Percentiles rank a stretch among this genome's conserved stretches.
Conservation (phyloP, 345 rosid genomes). For the Lepidium didymum region DNA sequence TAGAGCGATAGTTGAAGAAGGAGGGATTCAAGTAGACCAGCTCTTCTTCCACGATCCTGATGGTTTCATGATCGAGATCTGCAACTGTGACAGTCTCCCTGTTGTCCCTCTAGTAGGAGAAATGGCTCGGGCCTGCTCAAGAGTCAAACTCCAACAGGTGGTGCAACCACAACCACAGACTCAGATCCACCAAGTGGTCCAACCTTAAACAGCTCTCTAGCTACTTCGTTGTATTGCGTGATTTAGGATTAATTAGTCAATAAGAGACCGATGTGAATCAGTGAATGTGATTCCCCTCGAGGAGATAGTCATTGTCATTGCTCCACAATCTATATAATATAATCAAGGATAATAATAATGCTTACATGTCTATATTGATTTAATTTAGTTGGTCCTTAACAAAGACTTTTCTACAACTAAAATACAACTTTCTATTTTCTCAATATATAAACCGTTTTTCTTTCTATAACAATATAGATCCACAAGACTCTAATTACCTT, state of each 20-base stretch:
- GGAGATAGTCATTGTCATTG: conserved; percentile 9
- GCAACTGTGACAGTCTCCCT: conserved; percentile 69
- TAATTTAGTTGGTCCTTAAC: neutral
- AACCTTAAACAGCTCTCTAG: neutral
- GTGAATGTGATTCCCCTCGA: conserved; percentile 10
- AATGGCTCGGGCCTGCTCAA: conserved; percentile 35
- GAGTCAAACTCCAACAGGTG: conserved; percentile 21
- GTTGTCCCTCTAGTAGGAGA: conserved; percentile 48
- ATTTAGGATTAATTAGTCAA: neutral
- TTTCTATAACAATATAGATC: too few relatives aligned
- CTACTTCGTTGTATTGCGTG: neutral
- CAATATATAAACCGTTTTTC: too few relatives aligned
- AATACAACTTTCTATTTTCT: neutral
- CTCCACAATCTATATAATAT: neutral
- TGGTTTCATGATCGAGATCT: conserved; percentile 79
- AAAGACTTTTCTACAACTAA: neutral
- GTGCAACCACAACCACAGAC: conserved; percentile 13
- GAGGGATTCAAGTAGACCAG: conserved; percentile 65
- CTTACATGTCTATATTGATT: neutral
- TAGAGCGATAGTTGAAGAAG: conserved; percentile 53
- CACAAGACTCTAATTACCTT: too few relatives aligned
- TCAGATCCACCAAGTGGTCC: conserved; percentile 21
- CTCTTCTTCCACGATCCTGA: conserved; percentile 80
- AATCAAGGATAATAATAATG: neutral
- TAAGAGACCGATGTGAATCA: conserved; percentile 12